Conservation (phyloP, 1,139 yeast genomes). For the Nakaseomyces glabratus region DNA sequence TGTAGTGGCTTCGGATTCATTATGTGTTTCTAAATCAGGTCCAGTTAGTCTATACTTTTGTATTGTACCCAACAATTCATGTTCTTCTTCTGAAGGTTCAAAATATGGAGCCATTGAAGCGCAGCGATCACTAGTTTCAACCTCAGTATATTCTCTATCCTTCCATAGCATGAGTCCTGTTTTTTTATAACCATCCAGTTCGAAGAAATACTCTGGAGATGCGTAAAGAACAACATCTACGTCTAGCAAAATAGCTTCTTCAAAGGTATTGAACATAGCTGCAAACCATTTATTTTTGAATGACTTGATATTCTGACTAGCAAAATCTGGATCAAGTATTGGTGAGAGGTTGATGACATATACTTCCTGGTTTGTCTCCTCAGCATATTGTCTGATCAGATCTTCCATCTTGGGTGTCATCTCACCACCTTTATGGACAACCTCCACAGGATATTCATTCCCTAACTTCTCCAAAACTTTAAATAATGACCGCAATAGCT, state of each 20-base stretch:
- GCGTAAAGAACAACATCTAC: slow-evolving; percentile 42
- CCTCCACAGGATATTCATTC: slow-evolving; percentile 43
- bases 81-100: slow-evolving; percentile 36
- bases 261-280: slow-evolving; percentile 40
- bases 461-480: slow-evolving; percentile 39
- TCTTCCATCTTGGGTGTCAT: slow-evolving; percentile 14
- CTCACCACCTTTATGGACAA: slow-evolving; percentile 35
- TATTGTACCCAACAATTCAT: slow-evolving; percentile 9
- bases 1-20: slow-evolving; percentile 13
- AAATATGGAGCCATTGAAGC: slow-evolving; percentile 32
- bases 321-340: slow-evolving; percentile 30
- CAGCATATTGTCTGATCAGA: slow-evolving; percentile 9
- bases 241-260: slow-evolving; percentile 42
- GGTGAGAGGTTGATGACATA: slow-evolving; percentile 38
- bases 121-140: slow-evolving; percentile 30
- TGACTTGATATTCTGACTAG: slow-evolving; percentile 33
- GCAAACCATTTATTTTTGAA: slow-evolving; percentile 44
- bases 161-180: slow-evolving; percentile 42
- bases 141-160: slow-evolving; percentile 38
- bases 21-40: slow-evolving; percentile 22
- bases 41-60: slow-evolving; percentile 46
- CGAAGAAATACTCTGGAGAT: slow-evolving; percentile 35
- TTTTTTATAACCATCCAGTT: slow-evolving; percentile 31
- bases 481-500: slow-evolving; percentile 39
- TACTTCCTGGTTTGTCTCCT: slow-evolving; percentile 34